Evolutionary conservation across 768 basidiomycete genomes (phyloP).

Genomic region (Rhodotorula diobovata): DNA sequence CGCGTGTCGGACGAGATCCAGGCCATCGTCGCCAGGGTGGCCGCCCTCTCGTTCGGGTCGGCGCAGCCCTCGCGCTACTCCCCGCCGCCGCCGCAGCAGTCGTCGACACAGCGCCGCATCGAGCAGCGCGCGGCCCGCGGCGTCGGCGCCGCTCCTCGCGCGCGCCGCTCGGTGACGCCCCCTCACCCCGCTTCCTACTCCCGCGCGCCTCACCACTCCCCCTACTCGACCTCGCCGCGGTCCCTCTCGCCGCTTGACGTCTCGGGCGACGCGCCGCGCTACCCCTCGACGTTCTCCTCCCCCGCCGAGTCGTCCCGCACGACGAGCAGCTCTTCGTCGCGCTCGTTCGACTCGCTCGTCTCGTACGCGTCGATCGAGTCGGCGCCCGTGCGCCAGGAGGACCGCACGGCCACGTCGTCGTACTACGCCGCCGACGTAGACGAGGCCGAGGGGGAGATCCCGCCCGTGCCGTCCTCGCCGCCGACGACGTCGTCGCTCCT

Average conservation of each 20-base stretch:
- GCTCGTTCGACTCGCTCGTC: conserved; percentile 25
- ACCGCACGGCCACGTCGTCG: no score
- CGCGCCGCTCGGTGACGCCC: background rate
- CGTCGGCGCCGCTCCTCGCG: background rate
- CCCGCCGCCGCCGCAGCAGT: no score
- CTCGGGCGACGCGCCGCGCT: background rate
- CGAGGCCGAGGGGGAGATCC: no score
- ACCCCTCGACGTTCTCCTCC: conserved; percentile 23
- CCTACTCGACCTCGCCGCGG: background rate
- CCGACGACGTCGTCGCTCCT: conserved; percentile 1
- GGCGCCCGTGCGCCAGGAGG: no score
- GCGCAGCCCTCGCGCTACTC: no score
- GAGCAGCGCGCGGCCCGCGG: background rate
- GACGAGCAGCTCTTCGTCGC: conserved; percentile 9
- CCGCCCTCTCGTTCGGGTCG: background rate
- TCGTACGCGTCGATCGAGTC: conserved; percentile 16
- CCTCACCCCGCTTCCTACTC: background rate
- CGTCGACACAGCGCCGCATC: background rate
- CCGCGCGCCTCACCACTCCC: background rate
- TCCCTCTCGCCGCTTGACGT: background rate
- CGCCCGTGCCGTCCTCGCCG: background rate
- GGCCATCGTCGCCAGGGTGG: no score
- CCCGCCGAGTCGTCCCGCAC: conserved; percentile 14
- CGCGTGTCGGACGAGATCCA: conserved; percentile 11
- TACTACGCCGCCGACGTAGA: no score